Conservation (phyloP, 2,329 filamentous ascomycete species). For the Hirsutella minnesotensis region DNA sequence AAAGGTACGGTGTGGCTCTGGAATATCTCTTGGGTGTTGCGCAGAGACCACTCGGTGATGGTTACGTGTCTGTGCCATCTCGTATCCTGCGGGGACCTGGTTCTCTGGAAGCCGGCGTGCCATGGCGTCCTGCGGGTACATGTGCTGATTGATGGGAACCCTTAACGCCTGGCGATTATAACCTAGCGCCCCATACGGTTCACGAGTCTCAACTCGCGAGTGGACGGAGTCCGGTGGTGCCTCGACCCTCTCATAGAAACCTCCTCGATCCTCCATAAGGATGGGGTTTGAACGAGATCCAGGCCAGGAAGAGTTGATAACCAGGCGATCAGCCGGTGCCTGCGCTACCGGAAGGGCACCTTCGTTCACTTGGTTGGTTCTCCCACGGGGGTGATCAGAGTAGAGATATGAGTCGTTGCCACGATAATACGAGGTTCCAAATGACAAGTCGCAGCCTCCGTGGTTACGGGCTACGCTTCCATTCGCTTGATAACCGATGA, state of each 20-base stretch:
- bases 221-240: background rate
- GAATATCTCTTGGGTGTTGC: too few relatives aligned
- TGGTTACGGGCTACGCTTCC: background rate
- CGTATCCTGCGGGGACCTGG: too few relatives aligned
- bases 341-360: slow-evolving; percentile 7
- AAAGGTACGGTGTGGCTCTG: too few relatives aligned
- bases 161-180: background rate
- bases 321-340: slow-evolving; percentile 14
- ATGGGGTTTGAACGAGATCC: slow-evolving; percentile 20
- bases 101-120: too few relatives aligned
- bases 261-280: slow-evolving; percentile 27
- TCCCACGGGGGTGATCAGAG: background rate
- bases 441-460: background rate
- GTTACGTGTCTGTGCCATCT: too few relatives aligned
- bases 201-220: background rate
- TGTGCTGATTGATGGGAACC: too few relatives aligned
- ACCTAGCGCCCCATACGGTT: background rate
- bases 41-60: too few relatives aligned
- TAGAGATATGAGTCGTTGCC: too few relatives aligned
- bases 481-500: slow-evolving; percentile 6
- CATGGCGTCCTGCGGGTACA: too few relatives aligned
- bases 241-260: slow-evolving; percentile 23
- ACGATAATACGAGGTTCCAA: too few relatives aligned
- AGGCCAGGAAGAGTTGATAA: slow-evolving; percentile 17
- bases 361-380: slow-evolving; percentile 6